A percentile compares a stretch with the other conserved stretches of the same genome.
These are phyloP conservation scores for Truncatella angustata DNA, from an alignment of 2,329 filamentous ascomycete genomes.

Conservation along the genomic window DNA sequence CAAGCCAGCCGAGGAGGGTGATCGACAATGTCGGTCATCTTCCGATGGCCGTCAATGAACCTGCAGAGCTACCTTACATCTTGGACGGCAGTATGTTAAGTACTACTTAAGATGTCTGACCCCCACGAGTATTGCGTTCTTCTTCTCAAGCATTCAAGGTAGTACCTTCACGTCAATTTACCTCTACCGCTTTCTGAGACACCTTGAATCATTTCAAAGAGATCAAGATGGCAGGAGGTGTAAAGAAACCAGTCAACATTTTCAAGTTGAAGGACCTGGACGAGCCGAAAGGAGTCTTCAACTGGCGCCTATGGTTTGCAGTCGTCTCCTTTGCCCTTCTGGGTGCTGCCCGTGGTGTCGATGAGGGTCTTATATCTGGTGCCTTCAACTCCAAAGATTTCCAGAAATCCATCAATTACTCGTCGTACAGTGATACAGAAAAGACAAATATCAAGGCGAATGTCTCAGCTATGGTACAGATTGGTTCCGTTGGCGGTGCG, in stretches of 20 bases:
- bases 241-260: conserved; percentile 45
- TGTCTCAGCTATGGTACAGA: conserved; percentile 78
- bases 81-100: too few species aligned
- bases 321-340: conserved; percentile 73
- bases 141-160: too few species aligned
- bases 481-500: conserved; percentile 71
- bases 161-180: background rate
- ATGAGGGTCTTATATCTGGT: conserved; percentile 75
- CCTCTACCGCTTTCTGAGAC: background rate
- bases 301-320: conserved; percentile 77
- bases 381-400: conserved; percentile 68
- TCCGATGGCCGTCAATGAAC: too few species aligned
- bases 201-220: background rate
- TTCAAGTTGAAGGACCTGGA: conserved; percentile 63
- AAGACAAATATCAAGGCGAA: conserved; percentile 71
- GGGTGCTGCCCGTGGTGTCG: conserved; percentile 75
- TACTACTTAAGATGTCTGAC: too few species aligned
- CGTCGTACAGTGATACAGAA: conserved; percentile 48
- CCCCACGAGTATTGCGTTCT: too few species aligned
- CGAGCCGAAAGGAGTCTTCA: conserved; percentile 69
- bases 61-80: too few species aligned
- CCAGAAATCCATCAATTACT: conserved; percentile 56
- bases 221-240: conserved; percentile 25
- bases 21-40: too few species aligned
- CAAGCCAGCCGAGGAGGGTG: too few species aligned